phyloP scores from a whole-genome alignment of 176 grass and related monocot species.

The Ananas comosus region DNA sequence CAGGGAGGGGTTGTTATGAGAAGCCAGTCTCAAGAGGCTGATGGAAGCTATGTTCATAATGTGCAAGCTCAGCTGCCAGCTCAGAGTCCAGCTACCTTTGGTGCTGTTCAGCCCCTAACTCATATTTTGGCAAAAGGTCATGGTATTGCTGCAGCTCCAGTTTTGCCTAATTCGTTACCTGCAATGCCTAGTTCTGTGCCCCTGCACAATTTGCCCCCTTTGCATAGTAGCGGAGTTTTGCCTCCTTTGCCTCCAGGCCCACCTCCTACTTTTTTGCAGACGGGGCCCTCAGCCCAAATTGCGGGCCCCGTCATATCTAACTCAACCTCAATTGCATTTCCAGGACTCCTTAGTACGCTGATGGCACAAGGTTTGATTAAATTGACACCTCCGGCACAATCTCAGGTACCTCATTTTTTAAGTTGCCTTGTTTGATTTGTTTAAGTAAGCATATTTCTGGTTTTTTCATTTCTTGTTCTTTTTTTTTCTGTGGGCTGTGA shows the following conservation, averaged over 20 bases:
- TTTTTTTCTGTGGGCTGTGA: too few relatives aligned
- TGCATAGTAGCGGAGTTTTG: slow-evolving; percentile 30
- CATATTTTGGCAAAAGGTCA: slow-evolving; percentile 31
- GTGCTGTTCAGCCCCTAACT: slow-evolving; percentile 20
- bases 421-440: not conserved
- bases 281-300: slow-evolving; percentile 40
- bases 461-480: not conserved
- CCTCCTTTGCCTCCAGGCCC: slow-evolving; percentile 52
- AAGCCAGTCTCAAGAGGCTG: slow-evolving; percentile 32
- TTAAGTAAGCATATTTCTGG: not conserved
- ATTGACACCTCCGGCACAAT: slow-evolving; percentile 31
- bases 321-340: slow-evolving; percentile 28
- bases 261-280: slow-evolving; percentile 39
- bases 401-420: slow-evolving; percentile 39
- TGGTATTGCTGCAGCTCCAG: slow-evolving; percentile 25
- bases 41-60: slow-evolving; percentile 27
- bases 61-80: slow-evolving; percentile 8
- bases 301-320: slow-evolving; percentile 25
- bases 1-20: slow-evolving; percentile 25
- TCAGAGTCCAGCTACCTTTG: not conserved
- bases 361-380: slow-evolving; percentile 78
- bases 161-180: slow-evolving; percentile 38
- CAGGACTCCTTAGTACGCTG: slow-evolving; percentile 77
- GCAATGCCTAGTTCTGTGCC: slow-evolving; percentile 16
- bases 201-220: slow-evolving; percentile 22